Conservation (phyloP, 805 yeast species). For the Debaryomyces hansenii region DNA sequence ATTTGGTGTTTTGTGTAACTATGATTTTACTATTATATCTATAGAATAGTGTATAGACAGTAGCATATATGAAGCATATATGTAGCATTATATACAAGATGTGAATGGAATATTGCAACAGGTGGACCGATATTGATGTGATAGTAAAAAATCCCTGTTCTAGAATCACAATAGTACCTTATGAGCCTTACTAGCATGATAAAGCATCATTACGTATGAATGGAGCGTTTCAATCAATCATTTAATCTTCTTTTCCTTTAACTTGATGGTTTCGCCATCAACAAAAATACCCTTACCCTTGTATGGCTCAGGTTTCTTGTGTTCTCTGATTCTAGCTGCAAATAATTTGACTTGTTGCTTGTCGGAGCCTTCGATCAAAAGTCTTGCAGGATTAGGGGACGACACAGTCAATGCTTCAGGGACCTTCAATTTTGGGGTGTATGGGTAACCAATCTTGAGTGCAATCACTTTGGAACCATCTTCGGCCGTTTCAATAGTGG, state of each 20-base stretch:
- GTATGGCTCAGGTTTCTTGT: slow-evolving; percentile 96
- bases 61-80: too few relatives aligned
- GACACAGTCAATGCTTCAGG: slow-evolving; percentile 76
- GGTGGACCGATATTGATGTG: too few relatives aligned
- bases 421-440: slow-evolving; percentile 69
- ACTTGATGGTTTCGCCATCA: slow-evolving; percentile 83
- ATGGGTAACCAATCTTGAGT: slow-evolving; percentile 86
- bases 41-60: too few relatives aligned
- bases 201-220: too few relatives aligned
- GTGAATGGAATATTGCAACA: too few relatives aligned
- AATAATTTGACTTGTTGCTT: slow-evolving; percentile 83
- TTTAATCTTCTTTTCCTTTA: slow-evolving; percentile 92
- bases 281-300: slow-evolving; percentile 97
- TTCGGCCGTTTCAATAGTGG: slow-evolving; percentile 60
- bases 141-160: too few relatives aligned
- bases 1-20: slow-evolving; percentile 1
- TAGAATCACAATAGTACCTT: too few relatives aligned
- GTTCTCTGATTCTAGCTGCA: slow-evolving; percentile 84
- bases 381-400: slow-evolving; percentile 82
- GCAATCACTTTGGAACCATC: slow-evolving; percentile 54
- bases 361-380: slow-evolving; percentile 82
- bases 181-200: too few relatives aligned
- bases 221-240: neutral
- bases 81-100: too few relatives aligned
- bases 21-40: neutral